Base-by-base conservation (phyloP, 2,329 filamentous ascomycete genomes). In the Pseudogymnoascus sp. region DNA sequence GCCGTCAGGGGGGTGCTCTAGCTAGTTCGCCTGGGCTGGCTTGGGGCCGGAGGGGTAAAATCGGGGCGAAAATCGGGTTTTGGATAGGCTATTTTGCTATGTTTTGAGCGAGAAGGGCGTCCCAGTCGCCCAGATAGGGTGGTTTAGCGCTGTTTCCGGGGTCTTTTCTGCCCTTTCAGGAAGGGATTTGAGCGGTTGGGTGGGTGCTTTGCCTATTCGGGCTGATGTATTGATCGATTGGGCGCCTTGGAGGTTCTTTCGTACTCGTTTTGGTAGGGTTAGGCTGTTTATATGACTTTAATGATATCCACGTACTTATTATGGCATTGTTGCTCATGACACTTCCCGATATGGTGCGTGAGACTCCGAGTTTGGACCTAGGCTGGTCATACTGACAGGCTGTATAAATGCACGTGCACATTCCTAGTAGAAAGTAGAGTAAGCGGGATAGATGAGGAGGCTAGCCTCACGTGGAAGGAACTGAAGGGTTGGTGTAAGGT, bases 91-190 rank as follows among this genome's bases (percentile, higher is more conserved):
- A 56, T 56, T 56, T 56, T 56, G 50, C 50, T 3, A 7, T 7
- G n/a, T 56, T 56, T 56, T 56, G 50, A 56, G 29, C 50, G 50
- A 56, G 50, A 56, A 56, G 50, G 50, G 50, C 50, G 50, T 56
- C 29, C 50, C 50, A 56, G 50, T 56, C 50, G 50, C 50, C 50
- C 29, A 56, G 50, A 33, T 33, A 21, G 50, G 29, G 50, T 56
- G 50, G 29, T 56, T 56, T 56, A 35, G 29, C 50, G 29, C 29
- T 56, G 50, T 56, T 56, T 56, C 29, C 29, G 29, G 50, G 50
- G 50, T 13, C 2, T 56, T 35, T 56, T 33, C 29, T 56, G 50
- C 50, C 50, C 50, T 15, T 56, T 56, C 29, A 56, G 29, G 50
- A 56, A 56, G 29, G 29, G 29, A 33, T 56, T 56, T 33, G 50